A percentile compares a stretch with the other conserved stretches of the same genome.
Conservation (phyloP, 768 basidiomycete species). For the Leucocoprinus birnbaumii region DNA sequence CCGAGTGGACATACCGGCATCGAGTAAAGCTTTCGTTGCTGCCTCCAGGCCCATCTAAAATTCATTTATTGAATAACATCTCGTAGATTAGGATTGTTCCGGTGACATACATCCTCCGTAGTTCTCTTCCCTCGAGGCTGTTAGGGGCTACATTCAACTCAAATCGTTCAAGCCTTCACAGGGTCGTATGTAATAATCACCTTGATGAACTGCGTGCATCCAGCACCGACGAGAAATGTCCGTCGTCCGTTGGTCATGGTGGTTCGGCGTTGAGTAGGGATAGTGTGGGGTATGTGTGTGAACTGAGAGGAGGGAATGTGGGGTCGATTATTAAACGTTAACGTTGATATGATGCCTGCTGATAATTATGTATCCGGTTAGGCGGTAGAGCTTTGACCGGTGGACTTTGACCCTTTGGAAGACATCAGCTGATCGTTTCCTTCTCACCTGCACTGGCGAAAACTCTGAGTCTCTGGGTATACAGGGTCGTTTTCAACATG, state of each 20-base stretch:
- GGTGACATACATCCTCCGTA: constrained; percentile 63
- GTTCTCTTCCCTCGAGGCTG: constrained; percentile 66
- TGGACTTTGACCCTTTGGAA: not conserved
- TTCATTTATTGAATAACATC: too few relatives aligned
- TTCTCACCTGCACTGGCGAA: not conserved
- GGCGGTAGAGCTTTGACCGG: not conserved
- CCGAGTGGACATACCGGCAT: constrained; percentile 53
- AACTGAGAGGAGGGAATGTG: not conserved
- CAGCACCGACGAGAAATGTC: constrained; percentile 69
- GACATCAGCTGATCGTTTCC: not conserved
- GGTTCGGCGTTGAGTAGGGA: too few relatives aligned
- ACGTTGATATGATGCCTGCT: not conserved
- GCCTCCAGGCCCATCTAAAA: constrained; percentile 84
- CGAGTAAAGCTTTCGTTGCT: constrained; percentile 81
- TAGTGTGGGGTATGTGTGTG: not conserved
- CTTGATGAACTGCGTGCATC: constrained; percentile 79
- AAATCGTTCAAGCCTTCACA: not conserved
- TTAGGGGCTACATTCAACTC: not conserved
- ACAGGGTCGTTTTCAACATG: too few relatives aligned
- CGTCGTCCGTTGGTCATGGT: constrained; percentile 37
- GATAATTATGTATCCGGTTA: not conserved
- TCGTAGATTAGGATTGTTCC: not conserved
- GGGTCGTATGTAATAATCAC: constrained; percentile 26
- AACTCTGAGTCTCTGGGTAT: too few relatives aligned
- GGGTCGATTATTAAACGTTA: too few relatives aligned